Conservation (phyloP, 2,329 filamentous ascomycete genomes). For the Monilinia aucupariae region DNA sequence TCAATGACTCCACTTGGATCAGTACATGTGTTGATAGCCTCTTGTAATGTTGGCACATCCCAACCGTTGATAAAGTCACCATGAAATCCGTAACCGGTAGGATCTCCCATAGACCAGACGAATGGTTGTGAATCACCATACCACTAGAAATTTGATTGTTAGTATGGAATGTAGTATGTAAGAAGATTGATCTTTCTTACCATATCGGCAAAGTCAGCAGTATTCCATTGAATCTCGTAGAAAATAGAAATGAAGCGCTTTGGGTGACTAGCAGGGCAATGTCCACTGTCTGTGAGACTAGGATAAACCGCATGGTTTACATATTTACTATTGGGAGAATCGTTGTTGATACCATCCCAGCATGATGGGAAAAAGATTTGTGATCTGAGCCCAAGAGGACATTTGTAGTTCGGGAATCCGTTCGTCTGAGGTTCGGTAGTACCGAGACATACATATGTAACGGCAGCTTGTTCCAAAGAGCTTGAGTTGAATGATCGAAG, state of each 20-base stretch:
- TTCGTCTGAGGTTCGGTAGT: slow-evolving; percentile 41
- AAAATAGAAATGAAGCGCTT: slow-evolving; percentile 54
- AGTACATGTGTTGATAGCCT: slow-evolving; percentile 46
- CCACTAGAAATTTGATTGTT: slow-evolving; percentile 34
- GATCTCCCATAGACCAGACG: slow-evolving; percentile 47
- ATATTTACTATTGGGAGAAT: slow-evolving; percentile 50
- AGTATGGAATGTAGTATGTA: neutral
- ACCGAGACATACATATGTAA: slow-evolving; percentile 52
- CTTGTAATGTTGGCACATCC: slow-evolving; percentile 46
- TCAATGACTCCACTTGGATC: slow-evolving; percentile 41
- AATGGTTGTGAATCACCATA: slow-evolving; percentile 44
- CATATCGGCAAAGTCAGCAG: slow-evolving; percentile 44
- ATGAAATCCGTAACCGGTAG: slow-evolving; percentile 51
- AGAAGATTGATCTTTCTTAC: neutral
- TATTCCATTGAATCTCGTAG: slow-evolving; percentile 54
- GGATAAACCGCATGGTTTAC: slow-evolving; percentile 53
- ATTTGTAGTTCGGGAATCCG: slow-evolving; percentile 51
- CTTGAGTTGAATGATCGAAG: slow-evolving; percentile 44
- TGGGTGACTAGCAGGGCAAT: slow-evolving; percentile 47
- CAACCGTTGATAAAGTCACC: slow-evolving; percentile 56
- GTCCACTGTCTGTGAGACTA: slow-evolving; percentile 41
- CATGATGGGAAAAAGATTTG: slow-evolving; percentile 56
- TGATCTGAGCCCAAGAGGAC: slow-evolving; percentile 46
- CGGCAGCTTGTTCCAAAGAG: slow-evolving; percentile 44
- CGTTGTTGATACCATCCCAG: slow-evolving; percentile 56